Evolutionary conservation across 1,284 basidiomycete species (phyloP), one percentile per base, ranked within the genome.

Genomic region (Moniliophthora roreri): DNA sequence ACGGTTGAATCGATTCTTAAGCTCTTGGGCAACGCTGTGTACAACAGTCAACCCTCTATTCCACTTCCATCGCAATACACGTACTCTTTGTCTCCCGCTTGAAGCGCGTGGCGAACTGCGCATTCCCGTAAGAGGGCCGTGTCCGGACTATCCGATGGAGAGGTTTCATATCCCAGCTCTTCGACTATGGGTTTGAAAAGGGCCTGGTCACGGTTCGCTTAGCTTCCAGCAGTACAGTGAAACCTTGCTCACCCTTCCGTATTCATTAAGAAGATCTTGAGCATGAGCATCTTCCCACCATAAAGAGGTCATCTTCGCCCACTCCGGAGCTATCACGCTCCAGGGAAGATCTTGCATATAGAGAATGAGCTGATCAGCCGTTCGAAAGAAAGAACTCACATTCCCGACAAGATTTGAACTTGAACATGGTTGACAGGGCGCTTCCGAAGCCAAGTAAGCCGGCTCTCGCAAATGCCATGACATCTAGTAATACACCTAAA

Each of bases 211-310:
- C 21, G 18, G 57, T 18, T 13, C 21, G 23, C 9, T 34, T 21
- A 38, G 36, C 34, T 80, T 81, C 50, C 40, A 7, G 52, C 24
- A 16, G 37, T 32, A 38, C 26, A 18, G 24, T 21, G 20, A 28
- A 26, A 28, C 37, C 36, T 49, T 32, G 62, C 81, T 45, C 67
- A 89, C 86, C 62, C 78, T 72, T 59, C 84, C 76, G 69, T 94
- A 82, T 28, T 74, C 76, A 60, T 89, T 77, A 58, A 95, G 66
- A 39, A 78, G 76, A 18, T 84, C 78, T 3, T 82, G 73, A 40
- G 89, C 78, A 3, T 77, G 67, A 35, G 82, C 66, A 57, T 92
- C 75, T 70, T 97, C 95, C 89, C 90, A 97, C 92, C 94, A 98
- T 1, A 85, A 84, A 15, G 75, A 80, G n/a, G 74, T 66, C 46